phyloP scores from a whole-genome alignment of 257 asterid genomes.

The Solanum infundibuliforme region DNA sequence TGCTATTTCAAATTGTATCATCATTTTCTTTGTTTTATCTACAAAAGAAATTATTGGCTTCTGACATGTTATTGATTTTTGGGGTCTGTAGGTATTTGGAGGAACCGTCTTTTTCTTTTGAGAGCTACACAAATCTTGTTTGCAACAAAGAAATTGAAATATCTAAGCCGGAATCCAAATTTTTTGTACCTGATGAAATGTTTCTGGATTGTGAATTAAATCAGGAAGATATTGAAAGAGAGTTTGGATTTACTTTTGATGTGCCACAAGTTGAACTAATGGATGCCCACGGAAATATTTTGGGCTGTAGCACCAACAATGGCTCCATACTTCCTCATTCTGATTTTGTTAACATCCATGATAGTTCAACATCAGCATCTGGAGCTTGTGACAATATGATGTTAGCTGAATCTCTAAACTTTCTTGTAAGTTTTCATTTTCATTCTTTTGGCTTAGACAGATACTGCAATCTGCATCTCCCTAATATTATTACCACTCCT shows the following conservation, averaged over 20 bases:
- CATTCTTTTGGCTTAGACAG: neutral
- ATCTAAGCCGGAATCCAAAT: neutral
- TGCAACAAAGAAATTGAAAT: neutral
- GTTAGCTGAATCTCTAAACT: neutral
- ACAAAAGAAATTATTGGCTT: neutral
- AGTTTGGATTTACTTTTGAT: neutral
- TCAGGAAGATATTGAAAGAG: neutral
- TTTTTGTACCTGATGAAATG: neutral
- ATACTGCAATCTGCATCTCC: neutral
- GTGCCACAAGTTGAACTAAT: neutral
- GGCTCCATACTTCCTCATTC: neutral
- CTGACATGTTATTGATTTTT: neutral
- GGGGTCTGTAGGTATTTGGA: neutral
- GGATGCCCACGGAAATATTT: neutral
- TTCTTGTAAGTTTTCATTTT: neutral
- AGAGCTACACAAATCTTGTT: constrained; percentile 2
- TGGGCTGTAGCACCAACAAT: neutral
- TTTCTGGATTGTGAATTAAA: neutral
- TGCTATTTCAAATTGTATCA: neutral
- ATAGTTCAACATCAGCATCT: neutral
- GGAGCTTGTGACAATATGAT: neutral
- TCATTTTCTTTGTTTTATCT: neutral
- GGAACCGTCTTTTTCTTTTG: neutral
- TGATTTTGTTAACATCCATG: neutral
- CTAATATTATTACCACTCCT: neutral